Evolutionary conservation across 2,329 filamentous ascomycete genomes (phyloP), one percentile per base, ranked within the genome.

Genomic region (Amylocarpus encephaloides): DNA sequence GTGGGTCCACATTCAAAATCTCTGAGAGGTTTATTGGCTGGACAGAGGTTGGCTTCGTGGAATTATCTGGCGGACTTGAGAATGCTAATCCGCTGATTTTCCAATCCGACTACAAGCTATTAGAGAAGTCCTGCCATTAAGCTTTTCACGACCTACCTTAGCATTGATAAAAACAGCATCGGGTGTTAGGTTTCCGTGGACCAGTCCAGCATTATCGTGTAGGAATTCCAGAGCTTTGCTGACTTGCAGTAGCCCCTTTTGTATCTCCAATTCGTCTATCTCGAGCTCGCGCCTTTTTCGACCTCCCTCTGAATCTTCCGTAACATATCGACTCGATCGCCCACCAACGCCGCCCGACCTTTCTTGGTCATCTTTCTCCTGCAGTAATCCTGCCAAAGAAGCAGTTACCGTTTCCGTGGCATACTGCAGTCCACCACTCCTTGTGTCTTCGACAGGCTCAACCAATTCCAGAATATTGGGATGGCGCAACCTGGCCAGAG

Each of bases 31-130:
- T 88, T 59, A 97, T 84, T 9, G 88, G 86, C 38, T 84, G 78
- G 43, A 95, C 81, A 3, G 88, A 85, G 2, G 88, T 86, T 41
- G 84, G 76, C 58, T 86, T 83, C 26, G 81, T 83, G 16, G 86
- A 87, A 60, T 80, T 79, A 59, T 90, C 86, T 43, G 88, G 81
- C 12, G 90, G 87, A 41, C 87, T 87, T 65, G 86, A 88, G 67
- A 96, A 98, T 0, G 86, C 82, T 35, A 98, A 77, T n/a, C 92
- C 93, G 60, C 90, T 92, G 54, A 98, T 88, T 68, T 98, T 98
- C 93, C 93, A 98, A 68, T 98, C 93, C 43, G 88, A 95, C 84
- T 88, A 62, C 62, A 54, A 64, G 68, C 57, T 69, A 54, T 65
- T 48, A 65, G 63, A 68, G 48, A 59, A 51, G 34, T 47, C 22